phyloP scores from a whole-genome alignment of 139 green algal genomes.

The Volvox reticuliferus region DNA sequence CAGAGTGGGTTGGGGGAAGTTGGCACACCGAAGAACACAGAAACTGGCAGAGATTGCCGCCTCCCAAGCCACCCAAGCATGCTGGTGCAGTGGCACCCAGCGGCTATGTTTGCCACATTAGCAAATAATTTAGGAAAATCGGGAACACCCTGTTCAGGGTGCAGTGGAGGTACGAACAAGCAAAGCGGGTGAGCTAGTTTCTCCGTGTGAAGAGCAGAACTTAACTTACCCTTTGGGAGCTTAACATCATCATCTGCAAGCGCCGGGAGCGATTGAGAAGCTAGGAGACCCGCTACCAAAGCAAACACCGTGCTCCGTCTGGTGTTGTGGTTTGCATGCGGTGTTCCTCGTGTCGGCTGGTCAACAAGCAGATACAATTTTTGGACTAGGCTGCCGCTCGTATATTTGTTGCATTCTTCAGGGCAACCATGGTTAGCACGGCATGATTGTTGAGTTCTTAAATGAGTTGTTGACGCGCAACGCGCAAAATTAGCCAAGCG shows the following conservation, averaged over 20 bases:
- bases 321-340: background rate
- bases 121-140: background rate
- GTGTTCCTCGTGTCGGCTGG: background rate
- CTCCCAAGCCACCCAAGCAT: background rate
- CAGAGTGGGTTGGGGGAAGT: background rate
- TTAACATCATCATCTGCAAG: background rate
- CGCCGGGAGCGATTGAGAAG: background rate
- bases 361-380: background rate
- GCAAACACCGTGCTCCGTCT: background rate
- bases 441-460: background rate
- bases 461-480: background rate
- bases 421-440: background rate
- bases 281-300: background rate
- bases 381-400: background rate
- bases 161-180: background rate
- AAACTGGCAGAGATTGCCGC: background rate
- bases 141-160: background rate
- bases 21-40: no score
- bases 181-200: background rate
- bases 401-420: background rate
- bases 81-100: background rate
- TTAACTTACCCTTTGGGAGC: conserved; percentile 16
- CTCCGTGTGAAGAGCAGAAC: background rate
- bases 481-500: background rate
- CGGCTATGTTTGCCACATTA: background rate